Percentiles rank a stretch among this genome's conserved stretches.
These are phyloP conservation scores for Trametes elegans DNA, from an alignment of 768 basidiomycete species.

Conservation along the genomic window DNA sequence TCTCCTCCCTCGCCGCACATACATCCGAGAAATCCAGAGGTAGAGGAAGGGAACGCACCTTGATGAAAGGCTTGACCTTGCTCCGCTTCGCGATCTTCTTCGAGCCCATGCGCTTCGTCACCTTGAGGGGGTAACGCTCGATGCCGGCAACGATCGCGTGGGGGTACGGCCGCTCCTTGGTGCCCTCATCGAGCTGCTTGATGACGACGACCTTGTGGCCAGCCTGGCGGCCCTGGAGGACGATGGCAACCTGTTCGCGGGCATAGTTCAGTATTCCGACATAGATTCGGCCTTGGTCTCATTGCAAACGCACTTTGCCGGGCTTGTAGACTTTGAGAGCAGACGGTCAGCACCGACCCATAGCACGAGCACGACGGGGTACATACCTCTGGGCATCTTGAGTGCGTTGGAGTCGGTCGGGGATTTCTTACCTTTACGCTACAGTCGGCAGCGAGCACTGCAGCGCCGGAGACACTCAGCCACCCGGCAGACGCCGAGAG, in stretches of 20 bases:
- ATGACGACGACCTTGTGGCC: slow-evolving; percentile 99
- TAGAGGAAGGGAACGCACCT: slow-evolving; percentile 53
- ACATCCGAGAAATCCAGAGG: background rate
- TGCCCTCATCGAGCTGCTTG: slow-evolving; percentile 96
- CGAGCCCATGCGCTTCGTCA: slow-evolving; percentile 95
- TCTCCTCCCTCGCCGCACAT: background rate
- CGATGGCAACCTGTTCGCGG: slow-evolving; percentile 77
- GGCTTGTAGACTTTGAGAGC: slow-evolving; percentile 81
- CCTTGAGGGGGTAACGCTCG: slow-evolving; percentile 97
- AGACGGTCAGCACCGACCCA: slow-evolving; percentile 18
- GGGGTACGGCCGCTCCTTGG: slow-evolving; percentile 93
- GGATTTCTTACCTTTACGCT: slow-evolving; percentile 17
- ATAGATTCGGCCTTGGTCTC: slow-evolving; percentile 10
- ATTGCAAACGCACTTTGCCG: slow-evolving; percentile 67
- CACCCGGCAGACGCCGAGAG: slow-evolving; percentile 27
- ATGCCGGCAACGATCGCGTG: slow-evolving; percentile 98
- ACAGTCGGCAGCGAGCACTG: background rate
- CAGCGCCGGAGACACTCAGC: slow-evolving; percentile 18
- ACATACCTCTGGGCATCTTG: slow-evolving; percentile 44
- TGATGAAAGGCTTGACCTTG: slow-evolving; percentile 99
- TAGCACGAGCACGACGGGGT: background rate
- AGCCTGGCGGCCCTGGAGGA: slow-evolving; percentile 98
- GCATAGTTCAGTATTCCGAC: slow-evolving; percentile 2
- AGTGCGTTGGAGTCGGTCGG: slow-evolving; percentile 18
- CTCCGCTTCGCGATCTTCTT: slow-evolving; percentile 90